These are phyloP conservation scores for Dactylellina leptospora DNA, from an alignment of 2,329 filamentous ascomycete genomes.

Conservation along the genomic window DNA sequence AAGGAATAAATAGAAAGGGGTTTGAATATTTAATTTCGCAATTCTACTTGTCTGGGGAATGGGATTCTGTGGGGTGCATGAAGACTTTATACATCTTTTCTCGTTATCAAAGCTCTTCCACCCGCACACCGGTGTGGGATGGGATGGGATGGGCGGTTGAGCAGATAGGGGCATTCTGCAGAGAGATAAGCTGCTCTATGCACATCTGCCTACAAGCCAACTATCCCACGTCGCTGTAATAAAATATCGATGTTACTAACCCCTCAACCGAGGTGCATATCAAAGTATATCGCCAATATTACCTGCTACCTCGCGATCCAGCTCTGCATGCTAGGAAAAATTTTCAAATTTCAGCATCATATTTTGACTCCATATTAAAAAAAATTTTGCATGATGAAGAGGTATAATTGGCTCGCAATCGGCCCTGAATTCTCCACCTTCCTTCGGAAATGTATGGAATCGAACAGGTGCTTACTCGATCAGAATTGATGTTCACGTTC, in stretches of 20 bases:
- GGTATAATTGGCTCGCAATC: too few species aligned
- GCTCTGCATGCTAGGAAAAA: too few species aligned
- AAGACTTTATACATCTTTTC: constrained; percentile 39
- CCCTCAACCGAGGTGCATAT: too few species aligned
- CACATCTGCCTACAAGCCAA: too few species aligned
- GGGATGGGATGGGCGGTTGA: background rate
- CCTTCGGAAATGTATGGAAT: background rate
- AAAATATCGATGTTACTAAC: too few species aligned
- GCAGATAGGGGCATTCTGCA: constrained; percentile 13
- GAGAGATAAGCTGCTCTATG: constrained; percentile 19
- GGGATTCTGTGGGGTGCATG: constrained; percentile 46
- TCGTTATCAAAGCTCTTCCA: constrained; percentile 12
- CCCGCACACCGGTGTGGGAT: constrained; percentile 12
- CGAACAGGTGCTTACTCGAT: constrained; percentile 27
- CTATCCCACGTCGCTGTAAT: too few species aligned
- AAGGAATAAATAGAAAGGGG: constrained; percentile 4
- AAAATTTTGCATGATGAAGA: too few species aligned
- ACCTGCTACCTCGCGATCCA: too few species aligned
- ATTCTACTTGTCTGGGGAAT: constrained; percentile 29
- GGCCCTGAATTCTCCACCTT: constrained; percentile 6
- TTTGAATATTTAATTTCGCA: constrained; percentile 26
- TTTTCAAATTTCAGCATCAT: too few species aligned
- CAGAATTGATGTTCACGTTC: background rate
- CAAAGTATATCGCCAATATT: too few species aligned
- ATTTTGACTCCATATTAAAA: too few species aligned